phyloP scores from a whole-genome alignment of 1,139 yeast genomes.

The Arxiozyma slooffiae region DNA sequence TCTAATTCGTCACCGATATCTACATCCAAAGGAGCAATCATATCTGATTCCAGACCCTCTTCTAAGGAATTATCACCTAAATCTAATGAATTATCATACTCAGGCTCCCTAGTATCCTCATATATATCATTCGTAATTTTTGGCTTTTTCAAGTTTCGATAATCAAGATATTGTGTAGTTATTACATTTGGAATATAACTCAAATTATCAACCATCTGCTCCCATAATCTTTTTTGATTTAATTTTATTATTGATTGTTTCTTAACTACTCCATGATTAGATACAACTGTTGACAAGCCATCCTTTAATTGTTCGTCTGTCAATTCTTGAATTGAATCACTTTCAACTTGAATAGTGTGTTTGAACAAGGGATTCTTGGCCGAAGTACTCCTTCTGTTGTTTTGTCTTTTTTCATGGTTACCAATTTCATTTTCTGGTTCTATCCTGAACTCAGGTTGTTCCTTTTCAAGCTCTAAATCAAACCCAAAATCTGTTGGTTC shows the following conservation, averaged over 20 bases:
- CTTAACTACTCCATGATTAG: background rate
- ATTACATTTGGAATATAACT: slow-evolving; percentile 10
- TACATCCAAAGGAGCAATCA: background rate
- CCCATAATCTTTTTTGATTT: slow-evolving; percentile 12
- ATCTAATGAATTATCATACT: slow-evolving; percentile 16
- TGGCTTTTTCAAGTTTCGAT: slow-evolving; percentile 7
- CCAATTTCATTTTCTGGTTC: slow-evolving; percentile 9
- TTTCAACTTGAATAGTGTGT: slow-evolving; percentile 18
- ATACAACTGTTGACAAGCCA: background rate
- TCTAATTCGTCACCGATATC: background rate
- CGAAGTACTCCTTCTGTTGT: slow-evolving; percentile 7
- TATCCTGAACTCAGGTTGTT: slow-evolving; percentile 10
- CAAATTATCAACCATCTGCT: slow-evolving; percentile 9
- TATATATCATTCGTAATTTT: slow-evolving; percentile 4
- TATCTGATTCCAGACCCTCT: background rate
- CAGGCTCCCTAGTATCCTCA: slow-evolving; percentile 7
- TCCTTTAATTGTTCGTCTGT: slow-evolving; percentile 10
- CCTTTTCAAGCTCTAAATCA: slow-evolving; percentile 30
- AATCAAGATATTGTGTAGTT: slow-evolving; percentile 7
- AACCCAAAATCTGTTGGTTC: slow-evolving; percentile 30
- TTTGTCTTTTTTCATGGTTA: slow-evolving; percentile 17
- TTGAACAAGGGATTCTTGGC: slow-evolving; percentile 7
- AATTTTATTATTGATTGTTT: background rate
- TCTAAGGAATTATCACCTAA: slow-evolving; percentile 11
- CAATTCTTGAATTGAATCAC: slow-evolving; percentile 19